Evolutionary conservation across 257 asterid genomes (phyloP).

Genomic region (Solanum okadae): DNA sequence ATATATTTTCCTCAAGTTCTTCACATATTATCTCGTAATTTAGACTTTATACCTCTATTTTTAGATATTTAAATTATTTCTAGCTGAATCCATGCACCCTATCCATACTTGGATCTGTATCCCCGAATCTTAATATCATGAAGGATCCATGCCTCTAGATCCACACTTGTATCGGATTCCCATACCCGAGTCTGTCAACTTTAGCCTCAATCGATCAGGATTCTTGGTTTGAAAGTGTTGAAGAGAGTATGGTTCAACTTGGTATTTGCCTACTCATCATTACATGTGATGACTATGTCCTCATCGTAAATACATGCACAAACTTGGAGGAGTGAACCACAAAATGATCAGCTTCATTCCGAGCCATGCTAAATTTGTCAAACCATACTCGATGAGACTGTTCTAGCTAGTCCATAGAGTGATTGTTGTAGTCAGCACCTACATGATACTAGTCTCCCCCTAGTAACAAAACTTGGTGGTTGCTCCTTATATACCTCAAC

Average conservation of each 20-base stretch:
- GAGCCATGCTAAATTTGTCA: background rate
- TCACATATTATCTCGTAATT: background rate
- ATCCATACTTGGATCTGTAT: background rate
- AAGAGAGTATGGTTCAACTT: background rate
- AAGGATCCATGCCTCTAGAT: background rate
- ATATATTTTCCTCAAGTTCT: background rate
- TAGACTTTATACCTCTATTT: background rate
- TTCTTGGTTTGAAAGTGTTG: background rate
- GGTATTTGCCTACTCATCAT: background rate
- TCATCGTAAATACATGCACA: background rate
- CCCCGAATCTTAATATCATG: background rate
- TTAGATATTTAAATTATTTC: background rate
- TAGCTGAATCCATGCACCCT: background rate
- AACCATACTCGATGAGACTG: background rate
- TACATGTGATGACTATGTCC: background rate
- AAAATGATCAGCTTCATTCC: background rate
- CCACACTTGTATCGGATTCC: background rate
- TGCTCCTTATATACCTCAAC: background rate
- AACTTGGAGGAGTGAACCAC: background rate
- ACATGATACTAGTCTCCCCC: background rate
- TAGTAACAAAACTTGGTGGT: background rate
- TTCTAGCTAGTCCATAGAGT: background rate
- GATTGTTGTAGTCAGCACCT: background rate
- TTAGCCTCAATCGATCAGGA: background rate
- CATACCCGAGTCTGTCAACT: background rate